phyloP scores from a whole-genome alignment of 495 filamentous ascomycete genomes.

The Hypoxylon fuscum region DNA sequence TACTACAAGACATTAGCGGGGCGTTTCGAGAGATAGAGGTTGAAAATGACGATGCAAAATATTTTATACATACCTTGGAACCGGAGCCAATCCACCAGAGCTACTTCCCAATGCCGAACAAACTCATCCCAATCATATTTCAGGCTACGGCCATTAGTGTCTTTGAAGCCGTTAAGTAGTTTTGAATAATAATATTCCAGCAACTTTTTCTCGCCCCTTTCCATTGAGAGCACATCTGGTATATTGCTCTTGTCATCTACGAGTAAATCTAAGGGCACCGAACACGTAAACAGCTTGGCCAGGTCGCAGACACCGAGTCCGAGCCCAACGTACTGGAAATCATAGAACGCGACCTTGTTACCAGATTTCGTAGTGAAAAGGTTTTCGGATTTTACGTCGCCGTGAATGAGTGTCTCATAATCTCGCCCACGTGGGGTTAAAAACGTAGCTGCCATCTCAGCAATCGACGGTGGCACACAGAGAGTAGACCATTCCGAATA shows the following conservation, averaged over 20 bases:
- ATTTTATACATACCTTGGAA: too few species aligned
- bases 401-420: slow-evolving; percentile 55
- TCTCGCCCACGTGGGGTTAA: slow-evolving; percentile 42
- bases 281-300: slow-evolving; percentile 56
- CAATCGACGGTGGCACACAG: slow-evolving; percentile 35
- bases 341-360: slow-evolving; percentile 53
- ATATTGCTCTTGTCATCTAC: slow-evolving; percentile 18
- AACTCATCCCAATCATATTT: slow-evolving; percentile 52
- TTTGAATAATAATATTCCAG: slow-evolving; percentile 46
- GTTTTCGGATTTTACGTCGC: slow-evolving; percentile 59
- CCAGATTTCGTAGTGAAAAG: slow-evolving; percentile 43
- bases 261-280: slow-evolving; percentile 41
- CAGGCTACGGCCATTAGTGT: slow-evolving; percentile 6
- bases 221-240: slow-evolving; percentile 38
- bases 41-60: too few species aligned
- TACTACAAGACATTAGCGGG: too few species aligned
- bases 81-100: slow-evolving; percentile 58
- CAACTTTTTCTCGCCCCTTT: slow-evolving; percentile 45
- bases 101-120: slow-evolving; percentile 55
- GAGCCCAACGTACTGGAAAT: slow-evolving; percentile 58
- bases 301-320: slow-evolving; percentile 58
- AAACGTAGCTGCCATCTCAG: slow-evolving; percentile 43
- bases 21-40: too few species aligned
- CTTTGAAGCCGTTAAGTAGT: slow-evolving; percentile 26
- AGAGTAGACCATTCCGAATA: slow-evolving; percentile 49